A percentile compares a stretch with the other conserved stretches of the same genome.
phyloP scores from a whole-genome alignment of 2,329 filamentous ascomycete species.

The Calonectria pteridis region DNA sequence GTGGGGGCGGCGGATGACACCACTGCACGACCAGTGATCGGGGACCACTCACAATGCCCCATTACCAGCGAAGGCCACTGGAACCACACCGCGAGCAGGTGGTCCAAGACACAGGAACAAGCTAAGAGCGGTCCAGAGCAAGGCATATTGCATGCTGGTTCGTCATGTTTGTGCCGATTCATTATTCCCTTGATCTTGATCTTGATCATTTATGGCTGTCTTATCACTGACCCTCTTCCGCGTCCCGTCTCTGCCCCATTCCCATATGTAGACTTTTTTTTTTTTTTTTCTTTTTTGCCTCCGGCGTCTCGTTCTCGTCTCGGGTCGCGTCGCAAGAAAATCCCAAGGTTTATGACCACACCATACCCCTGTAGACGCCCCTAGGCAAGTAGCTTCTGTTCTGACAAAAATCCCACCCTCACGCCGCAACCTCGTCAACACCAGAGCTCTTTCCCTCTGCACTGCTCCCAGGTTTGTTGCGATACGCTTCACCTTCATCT shows the following conservation, averaged over 20 bases:
- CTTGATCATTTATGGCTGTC: neutral
- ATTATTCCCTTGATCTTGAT: neutral
- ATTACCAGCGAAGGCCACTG: slow-evolving; percentile 15
- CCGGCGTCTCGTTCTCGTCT: slow-evolving; percentile 40
- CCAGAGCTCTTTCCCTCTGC: slow-evolving; percentile 27
- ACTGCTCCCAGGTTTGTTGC: slow-evolving; percentile 12
- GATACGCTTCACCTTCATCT: slow-evolving; percentile 20
- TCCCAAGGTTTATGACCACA: slow-evolving; percentile 23
- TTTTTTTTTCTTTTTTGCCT: slow-evolving; percentile 11
- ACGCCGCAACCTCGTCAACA: slow-evolving; percentile 29
- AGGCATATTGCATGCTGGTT: slow-evolving; percentile 21
- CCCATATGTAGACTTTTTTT: slow-evolving; percentile 6
- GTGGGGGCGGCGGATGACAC: slow-evolving; percentile 26
- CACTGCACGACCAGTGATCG: slow-evolving; percentile 17
- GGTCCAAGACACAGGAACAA: slow-evolving; percentile 8
- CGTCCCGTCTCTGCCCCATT: neutral
- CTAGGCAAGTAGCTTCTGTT: slow-evolving; percentile 13
- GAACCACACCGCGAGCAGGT: slow-evolving; percentile 13
- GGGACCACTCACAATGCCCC: slow-evolving; percentile 2
- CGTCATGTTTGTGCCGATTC: slow-evolving; percentile 13
- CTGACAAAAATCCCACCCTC: slow-evolving; percentile 30
- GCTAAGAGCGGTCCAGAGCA: slow-evolving; percentile 13
- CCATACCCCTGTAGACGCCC: slow-evolving; percentile 19
- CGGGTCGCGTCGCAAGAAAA: slow-evolving; percentile 41
- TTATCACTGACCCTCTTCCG: neutral